phyloP scores from a whole-genome alignment of 495 filamentous ascomycete species.

The Neurospora tetrasperma region DNA sequence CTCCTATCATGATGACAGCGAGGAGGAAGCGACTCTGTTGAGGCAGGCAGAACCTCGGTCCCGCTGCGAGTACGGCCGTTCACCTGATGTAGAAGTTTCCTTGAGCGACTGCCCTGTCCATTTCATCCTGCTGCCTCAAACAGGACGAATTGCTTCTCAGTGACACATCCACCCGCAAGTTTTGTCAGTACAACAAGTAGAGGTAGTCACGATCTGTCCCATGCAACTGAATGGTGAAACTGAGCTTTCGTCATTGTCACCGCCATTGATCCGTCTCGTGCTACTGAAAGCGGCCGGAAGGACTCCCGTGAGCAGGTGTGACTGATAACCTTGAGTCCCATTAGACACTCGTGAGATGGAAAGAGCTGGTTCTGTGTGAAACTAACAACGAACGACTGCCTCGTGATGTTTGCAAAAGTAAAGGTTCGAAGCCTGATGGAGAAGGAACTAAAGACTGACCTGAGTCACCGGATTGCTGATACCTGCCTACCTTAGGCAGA shows the following conservation, averaged over 20 bases:
- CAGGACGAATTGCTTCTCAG: background rate
- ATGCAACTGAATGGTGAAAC: background rate
- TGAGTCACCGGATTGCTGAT: background rate
- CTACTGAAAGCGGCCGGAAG: background rate
- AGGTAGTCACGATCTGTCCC: background rate
- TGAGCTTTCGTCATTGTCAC: background rate
- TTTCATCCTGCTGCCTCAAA: background rate
- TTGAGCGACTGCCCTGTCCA: background rate
- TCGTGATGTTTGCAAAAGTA: background rate
- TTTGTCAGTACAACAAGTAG: background rate
- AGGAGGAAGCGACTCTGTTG: background rate
- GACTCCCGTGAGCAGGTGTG: background rate
- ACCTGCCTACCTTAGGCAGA: background rate
- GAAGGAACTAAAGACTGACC: background rate
- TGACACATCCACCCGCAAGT: background rate
- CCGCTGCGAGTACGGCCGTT: background rate
- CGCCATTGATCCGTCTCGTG: background rate
- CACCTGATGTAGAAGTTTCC: background rate
- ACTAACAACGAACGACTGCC: background rate
- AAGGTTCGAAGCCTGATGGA: background rate
- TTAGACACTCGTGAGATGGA: background rate
- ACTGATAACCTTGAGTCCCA: background rate
- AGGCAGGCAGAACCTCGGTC: background rate
- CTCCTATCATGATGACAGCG: background rate
- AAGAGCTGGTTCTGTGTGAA: background rate